Evolutionary conservation across 2,329 filamentous ascomycete species (phyloP), one percentile per base, ranked within the genome.

Genomic region (Fusarium sp.): DNA sequence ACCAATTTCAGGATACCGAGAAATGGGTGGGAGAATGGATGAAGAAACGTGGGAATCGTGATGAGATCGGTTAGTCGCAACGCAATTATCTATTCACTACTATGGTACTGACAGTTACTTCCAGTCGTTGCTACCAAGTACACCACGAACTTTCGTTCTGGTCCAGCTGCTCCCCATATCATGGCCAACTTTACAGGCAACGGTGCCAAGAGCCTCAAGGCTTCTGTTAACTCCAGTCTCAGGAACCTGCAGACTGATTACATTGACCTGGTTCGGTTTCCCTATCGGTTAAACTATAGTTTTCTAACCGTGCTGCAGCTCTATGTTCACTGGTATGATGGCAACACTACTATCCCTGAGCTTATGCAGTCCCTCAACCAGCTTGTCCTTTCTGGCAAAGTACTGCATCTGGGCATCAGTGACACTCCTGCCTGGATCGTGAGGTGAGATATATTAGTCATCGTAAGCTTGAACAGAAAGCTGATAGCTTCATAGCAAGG

Each of bases 401-500:
- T 92, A 1, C 58, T 82, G 17, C 92, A 92, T 68, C 81, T 93
- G 1, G 91, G 91, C 4, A 83, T 92, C 76, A 89, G 85, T 42
- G 90, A 93, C 71, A 89, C 88, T 0, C 91, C 91, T 0, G 91
- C 91, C 10, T 93, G 90, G 90, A 78, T 91, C 18, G 89, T 91
- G 26, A 83, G 80, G 79, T 81, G 62, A 31, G 76, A 26, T 9
- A 6, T 15, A 10, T 6, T 15, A 5, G 4, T 8, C 6, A 17
- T 3, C 46, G 2, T 2, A 31, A 44, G 3, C 22, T 7, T 7
- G 13, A 49, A 18, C 34, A 18, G 7, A 4, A 26, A 15, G 17
- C 71, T 72, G 6, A 74, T 11, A 58, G 49, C 50, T 6, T 52
- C 22, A 15, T 28, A 85, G 84, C 73, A 89, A 89, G 74, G 87